These are phyloP conservation scores for Theobroma grandiflorum DNA, from an alignment of 441 rosid species.

Conservation along the genomic window DNA sequence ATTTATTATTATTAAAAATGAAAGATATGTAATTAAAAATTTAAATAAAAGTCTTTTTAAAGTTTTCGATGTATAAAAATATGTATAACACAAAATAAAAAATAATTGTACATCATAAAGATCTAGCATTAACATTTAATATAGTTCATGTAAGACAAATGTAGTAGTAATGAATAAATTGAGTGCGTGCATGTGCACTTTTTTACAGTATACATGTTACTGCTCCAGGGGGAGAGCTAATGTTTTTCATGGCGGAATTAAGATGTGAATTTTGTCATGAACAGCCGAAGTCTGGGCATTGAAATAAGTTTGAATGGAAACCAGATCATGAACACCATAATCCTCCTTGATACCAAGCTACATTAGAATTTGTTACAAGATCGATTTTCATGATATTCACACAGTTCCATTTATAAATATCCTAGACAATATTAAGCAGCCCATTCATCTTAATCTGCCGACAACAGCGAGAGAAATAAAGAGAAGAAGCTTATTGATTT, in stretches of 20 bases:
- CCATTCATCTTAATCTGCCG: not conserved
- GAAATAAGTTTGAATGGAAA: not conserved
- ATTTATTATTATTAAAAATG: no score
- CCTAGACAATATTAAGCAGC: not conserved
- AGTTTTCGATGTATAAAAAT: no score
- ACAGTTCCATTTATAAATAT: not conserved
- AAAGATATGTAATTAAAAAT: no score
- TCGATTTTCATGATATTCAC: not conserved
- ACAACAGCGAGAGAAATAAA: no score
- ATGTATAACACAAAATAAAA: no score
- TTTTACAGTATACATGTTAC: not conserved
- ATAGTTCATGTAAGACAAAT: not conserved
- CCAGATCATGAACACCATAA: not conserved
- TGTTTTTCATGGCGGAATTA: not conserved
- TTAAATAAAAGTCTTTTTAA: no score
- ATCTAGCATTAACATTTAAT: not conserved
- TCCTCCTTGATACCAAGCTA: not conserved
- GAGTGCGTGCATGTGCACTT: slow-evolving; percentile 6
- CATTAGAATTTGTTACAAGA: not conserved
- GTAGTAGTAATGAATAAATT: not conserved
- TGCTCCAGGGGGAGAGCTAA: not conserved
- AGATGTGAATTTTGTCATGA: not conserved
- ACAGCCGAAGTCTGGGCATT: not conserved
- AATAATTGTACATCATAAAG: no score
- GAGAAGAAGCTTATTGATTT: slow-evolving; percentile 11